A percentile compares a stretch with the other conserved stretches of the same genome.
phyloP scores from a whole-genome alignment of 2,329 filamentous ascomycete genomes.

The Graphilbum ipis-grandicollis region DNA sequence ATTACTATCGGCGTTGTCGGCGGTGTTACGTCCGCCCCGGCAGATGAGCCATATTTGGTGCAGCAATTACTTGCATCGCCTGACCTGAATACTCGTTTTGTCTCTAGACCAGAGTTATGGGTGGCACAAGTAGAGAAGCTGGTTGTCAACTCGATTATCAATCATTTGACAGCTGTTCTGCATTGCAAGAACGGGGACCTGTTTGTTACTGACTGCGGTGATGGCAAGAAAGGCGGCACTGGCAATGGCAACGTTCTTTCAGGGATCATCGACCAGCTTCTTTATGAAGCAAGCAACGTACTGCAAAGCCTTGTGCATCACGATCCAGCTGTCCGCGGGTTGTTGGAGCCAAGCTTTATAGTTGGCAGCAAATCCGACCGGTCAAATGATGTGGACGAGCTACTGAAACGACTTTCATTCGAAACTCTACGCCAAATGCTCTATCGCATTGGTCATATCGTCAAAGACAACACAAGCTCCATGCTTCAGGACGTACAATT shows the following conservation, averaged over 20 bases:
- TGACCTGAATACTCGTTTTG: constrained; percentile 21
- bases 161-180: constrained; percentile 68
- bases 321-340: constrained; percentile 21
- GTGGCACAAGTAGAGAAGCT: constrained; percentile 70
- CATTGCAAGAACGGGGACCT: constrained; percentile 64
- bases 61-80: constrained; percentile 24
- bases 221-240: constrained; percentile 20
- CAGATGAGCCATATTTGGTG: constrained; percentile 18
- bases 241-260: constrained; percentile 12
- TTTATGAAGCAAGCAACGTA: constrained; percentile 60
- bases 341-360: constrained; percentile 18
- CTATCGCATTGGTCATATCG: constrained; percentile 26
- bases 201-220: constrained; percentile 35
- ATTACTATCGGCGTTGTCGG: constrained; percentile 28
- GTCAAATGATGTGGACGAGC: too few relatives aligned
- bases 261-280: constrained; percentile 43
- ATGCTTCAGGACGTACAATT: constrained; percentile 43
- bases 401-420: constrained; percentile 23
- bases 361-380: too few relatives aligned
- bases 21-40: not conserved
- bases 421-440: constrained; percentile 26
- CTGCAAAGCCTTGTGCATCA: constrained; percentile 51
- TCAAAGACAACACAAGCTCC: constrained; percentile 37
- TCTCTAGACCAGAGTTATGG: constrained; percentile 28
- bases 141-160: constrained; percentile 63